A percentile compares a stretch with the other conserved stretches of the same genome.
Evolutionary conservation across 495 filamentous ascomycete species (phyloP).

Genomic region (Penicillium steckii): DNA sequence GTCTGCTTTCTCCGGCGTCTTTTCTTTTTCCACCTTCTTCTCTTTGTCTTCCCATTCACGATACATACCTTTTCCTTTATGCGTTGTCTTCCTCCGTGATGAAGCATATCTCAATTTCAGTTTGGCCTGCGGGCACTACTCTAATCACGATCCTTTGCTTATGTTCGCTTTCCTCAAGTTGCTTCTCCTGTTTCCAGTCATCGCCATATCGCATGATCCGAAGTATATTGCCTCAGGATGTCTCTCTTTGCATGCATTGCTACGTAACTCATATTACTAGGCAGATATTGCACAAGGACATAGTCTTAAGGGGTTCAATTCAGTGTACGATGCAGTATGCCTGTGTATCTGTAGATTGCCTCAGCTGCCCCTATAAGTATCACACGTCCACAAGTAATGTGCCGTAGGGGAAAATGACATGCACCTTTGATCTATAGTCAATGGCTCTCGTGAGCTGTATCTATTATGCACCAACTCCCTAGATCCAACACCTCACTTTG

Average conservation of each 20-base stretch:
- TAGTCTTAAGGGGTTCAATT: slow-evolving; percentile 14
- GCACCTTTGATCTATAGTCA: no score
- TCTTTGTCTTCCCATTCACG: slow-evolving; percentile 12
- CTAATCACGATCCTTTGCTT: slow-evolving; percentile 16
- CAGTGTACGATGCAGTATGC: background rate
- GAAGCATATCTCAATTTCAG: slow-evolving; percentile 9
- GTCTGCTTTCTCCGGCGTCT: slow-evolving; percentile 21
- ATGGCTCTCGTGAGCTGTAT: no score
- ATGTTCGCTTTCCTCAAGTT: background rate
- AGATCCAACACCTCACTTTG: background rate
- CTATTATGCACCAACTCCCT: no score
- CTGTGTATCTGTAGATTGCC: background rate
- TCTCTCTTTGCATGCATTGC: slow-evolving; percentile 15
- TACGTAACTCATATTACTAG: slow-evolving; percentile 16
- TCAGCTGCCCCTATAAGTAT: no score
- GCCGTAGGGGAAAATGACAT: no score
- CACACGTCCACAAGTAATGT: no score
- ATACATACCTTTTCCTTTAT: slow-evolving; percentile 21
- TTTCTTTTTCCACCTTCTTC: slow-evolving; percentile 13
- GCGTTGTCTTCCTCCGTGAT: background rate
- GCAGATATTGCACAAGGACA: slow-evolving; percentile 16
- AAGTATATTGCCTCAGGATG: slow-evolving; percentile 13
- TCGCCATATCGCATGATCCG: background rate
- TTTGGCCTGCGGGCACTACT: slow-evolving; percentile 2
- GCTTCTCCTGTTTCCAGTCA: background rate